phyloP scores from a whole-genome alignment of 345 rosid genomes.

The Noccaea bulbosa region DNA sequence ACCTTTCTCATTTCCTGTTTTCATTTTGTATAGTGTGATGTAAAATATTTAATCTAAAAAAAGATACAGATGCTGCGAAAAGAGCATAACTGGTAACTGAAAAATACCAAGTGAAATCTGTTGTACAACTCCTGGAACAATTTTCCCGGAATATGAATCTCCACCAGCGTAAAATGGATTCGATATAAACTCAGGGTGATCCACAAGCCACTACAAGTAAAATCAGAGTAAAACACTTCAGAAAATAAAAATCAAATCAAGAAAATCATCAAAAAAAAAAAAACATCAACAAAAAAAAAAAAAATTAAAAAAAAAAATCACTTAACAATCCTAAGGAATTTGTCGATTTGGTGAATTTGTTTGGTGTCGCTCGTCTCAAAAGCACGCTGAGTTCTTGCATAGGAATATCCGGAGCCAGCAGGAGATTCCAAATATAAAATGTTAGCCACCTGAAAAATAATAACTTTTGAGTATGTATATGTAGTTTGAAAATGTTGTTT shows the following conservation, averaged over 20 bases:
- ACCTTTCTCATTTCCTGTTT: slow-evolving; percentile 64
- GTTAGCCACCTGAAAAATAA: slow-evolving; percentile 57
- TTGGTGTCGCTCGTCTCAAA: slow-evolving; percentile 50
- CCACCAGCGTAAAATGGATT: slow-evolving; percentile 66
- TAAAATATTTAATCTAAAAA: neutral
- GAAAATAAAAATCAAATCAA: neutral
- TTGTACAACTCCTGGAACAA: slow-evolving; percentile 60
- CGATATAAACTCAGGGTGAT: slow-evolving; percentile 56
- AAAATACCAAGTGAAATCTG: slow-evolving; percentile 57
- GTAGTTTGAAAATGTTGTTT: slow-evolving; percentile 11
- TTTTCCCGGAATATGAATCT: slow-evolving; percentile 70
- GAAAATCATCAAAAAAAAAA: neutral
- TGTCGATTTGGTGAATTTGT: slow-evolving; percentile 52
- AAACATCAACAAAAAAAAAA: neutral
- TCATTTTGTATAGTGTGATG: slow-evolving; percentile 28
- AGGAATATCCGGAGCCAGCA: slow-evolving; percentile 80
- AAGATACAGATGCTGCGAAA: neutral
- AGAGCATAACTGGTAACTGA: neutral
- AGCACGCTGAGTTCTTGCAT: slow-evolving; percentile 49
- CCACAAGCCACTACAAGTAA: slow-evolving; percentile 60
- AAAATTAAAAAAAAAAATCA: neutral
- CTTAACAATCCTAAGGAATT: slow-evolving; percentile 62
- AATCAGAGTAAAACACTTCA: neutral
- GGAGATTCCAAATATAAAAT: slow-evolving; percentile 77
- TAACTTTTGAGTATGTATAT: neutral